A percentile compares a stretch with the other conserved stretches of the same genome.
Conservation (phyloP, 345 rosid genomes). For the Zanthoxylum bungeanum region DNA sequence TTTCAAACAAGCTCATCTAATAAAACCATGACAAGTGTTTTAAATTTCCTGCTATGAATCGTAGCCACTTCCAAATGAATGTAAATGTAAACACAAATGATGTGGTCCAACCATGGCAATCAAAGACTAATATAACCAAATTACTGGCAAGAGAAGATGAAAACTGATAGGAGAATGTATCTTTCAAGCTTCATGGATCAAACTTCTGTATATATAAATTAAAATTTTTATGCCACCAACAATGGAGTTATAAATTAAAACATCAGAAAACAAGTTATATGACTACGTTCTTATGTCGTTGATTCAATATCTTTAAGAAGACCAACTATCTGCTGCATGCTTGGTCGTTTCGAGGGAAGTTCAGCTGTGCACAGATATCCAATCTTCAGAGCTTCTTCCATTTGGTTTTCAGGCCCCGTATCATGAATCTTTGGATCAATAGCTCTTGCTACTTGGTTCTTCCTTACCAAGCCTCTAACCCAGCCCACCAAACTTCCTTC, state of each 20-base stretch:
- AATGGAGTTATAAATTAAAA: conserved; percentile 11
- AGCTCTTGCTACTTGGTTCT: conserved; percentile 54
- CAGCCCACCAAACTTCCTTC: conserved; percentile 57
- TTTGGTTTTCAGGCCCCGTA: conserved; percentile 57
- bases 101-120: too few relatives aligned
- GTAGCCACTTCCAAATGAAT: background rate
- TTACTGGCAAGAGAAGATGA: background rate
- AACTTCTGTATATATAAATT: conserved; percentile 23
- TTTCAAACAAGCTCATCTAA: background rate
- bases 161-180: background rate
- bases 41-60: background rate
- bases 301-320: conserved; percentile 93
- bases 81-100: too few relatives aligned
- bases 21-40: background rate
- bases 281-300: conserved; percentile 22
- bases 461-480: conserved; percentile 72
- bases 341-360: conserved; percentile 82
- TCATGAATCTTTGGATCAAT: conserved; percentile 74
- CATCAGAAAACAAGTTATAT: conserved; percentile 8
- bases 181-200: conserved; percentile 12
- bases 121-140: too few relatives aligned
- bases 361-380: conserved; percentile 93
- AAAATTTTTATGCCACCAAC: conserved; percentile 19
- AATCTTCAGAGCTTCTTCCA: conserved; percentile 86
- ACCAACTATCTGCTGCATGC: conserved; percentile 95